Conservation (phyloP, 2,329 filamentous ascomycete genomes). For the Huntiella omanensis region DNA sequence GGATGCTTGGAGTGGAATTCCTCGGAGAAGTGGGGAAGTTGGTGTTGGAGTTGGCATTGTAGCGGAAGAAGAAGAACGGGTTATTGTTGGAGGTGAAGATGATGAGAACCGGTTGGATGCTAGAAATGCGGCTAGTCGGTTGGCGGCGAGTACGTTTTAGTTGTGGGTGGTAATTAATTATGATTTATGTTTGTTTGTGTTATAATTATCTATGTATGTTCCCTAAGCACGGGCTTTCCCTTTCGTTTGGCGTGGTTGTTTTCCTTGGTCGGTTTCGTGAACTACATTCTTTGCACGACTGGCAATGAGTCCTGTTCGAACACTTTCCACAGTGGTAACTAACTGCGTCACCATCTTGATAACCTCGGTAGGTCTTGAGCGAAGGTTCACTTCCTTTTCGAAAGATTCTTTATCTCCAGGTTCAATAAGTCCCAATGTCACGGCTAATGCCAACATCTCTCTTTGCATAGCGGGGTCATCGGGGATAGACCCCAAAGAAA, state of each 20-base stretch:
- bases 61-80: slow-evolving; percentile 16
- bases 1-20: slow-evolving; percentile 95
- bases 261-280: background rate
- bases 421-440: no score
- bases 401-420: no score
- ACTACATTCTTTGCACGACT: background rate
- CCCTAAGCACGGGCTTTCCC: no score
- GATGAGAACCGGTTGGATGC: slow-evolving; percentile 91
- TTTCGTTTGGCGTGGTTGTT: no score
- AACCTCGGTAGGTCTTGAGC: no score
- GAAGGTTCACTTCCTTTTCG: no score
- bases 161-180: slow-evolving; percentile 1
- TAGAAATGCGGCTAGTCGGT: slow-evolving; percentile 77
- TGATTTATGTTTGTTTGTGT: background rate
- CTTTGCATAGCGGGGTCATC: no score
- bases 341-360: no score
- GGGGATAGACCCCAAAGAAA: no score
- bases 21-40: slow-evolving; percentile 30
- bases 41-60: slow-evolving; percentile 22
- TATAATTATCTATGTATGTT: background rate
- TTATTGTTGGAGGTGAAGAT: slow-evolving; percentile 53
- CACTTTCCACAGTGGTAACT: no score
- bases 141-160: slow-evolving; percentile 88
- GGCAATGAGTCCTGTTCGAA: no score
- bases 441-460: no score